Conservation (phyloP, 805 yeast species). For the Metschnikowia cubensis region DNA sequence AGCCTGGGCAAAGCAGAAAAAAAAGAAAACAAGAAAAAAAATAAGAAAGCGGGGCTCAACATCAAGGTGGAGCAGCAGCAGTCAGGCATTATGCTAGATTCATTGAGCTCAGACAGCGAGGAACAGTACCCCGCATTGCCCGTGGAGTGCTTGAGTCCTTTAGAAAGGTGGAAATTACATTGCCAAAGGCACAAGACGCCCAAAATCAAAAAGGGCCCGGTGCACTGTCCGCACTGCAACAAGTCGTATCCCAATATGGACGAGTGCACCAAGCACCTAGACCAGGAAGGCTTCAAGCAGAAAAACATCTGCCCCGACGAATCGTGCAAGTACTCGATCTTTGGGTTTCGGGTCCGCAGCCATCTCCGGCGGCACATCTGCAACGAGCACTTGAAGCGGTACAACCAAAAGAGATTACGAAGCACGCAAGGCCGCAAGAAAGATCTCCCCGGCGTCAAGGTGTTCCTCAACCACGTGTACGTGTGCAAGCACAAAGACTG, state of each 20-base stretch:
- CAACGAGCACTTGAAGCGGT: constrained; percentile 17
- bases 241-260: constrained; percentile 9
- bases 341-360: constrained; percentile 14
- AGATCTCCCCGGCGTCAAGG: constrained; percentile 4
- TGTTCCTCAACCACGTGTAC: constrained; percentile 14
- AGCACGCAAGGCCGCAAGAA: constrained; percentile 4
- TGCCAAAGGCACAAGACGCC: background rate
- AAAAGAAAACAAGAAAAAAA: background rate
- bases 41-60: background rate
- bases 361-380: constrained; percentile 18
- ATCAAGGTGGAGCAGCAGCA: background rate
- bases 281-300: constrained; percentile 11
- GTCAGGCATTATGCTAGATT: background rate
- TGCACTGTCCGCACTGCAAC: constrained; percentile 14
- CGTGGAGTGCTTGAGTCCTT: background rate
- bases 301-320: constrained; percentile 17
- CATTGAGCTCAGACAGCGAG: background rate
- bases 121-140: background rate
- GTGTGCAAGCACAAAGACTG: constrained; percentile 14
- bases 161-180: constrained; percentile 2
- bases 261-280: constrained; percentile 10
- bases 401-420: constrained; percentile 12
- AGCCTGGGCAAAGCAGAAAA: background rate
- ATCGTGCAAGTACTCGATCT: constrained; percentile 11
- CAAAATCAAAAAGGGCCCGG: background rate